phyloP scores from a whole-genome alignment of 177 flowering plant species.

The Vitis hybrid region DNA sequence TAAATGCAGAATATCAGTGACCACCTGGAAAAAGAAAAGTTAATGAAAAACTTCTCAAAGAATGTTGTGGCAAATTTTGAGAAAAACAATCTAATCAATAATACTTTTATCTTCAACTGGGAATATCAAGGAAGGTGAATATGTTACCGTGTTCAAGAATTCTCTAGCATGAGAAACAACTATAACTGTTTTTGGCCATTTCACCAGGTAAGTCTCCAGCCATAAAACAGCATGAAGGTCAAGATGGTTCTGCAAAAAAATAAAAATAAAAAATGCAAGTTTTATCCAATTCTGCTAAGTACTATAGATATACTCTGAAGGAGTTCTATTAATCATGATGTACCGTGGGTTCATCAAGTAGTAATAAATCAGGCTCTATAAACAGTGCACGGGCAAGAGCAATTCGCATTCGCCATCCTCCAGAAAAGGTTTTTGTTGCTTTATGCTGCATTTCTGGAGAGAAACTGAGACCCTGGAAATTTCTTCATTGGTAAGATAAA shows the following conservation, averaged over 20 bases:
- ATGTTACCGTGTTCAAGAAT: constrained; percentile 82
- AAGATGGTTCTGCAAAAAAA: constrained; percentile 82
- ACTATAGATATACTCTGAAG: not conserved
- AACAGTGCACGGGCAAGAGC: constrained; percentile 99
- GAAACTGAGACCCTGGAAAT: constrained; percentile 92
- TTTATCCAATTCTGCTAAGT: not conserved
- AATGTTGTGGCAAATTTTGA: not conserved
- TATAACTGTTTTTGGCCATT: constrained; percentile 97
- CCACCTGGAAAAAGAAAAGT: constrained; percentile 57
- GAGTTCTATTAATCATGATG: constrained; percentile 1
- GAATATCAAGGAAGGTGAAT: not conserved
- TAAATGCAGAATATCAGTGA: constrained; percentile 89
- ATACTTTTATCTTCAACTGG: not conserved
- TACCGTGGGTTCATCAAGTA: constrained; percentile 99
- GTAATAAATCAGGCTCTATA: constrained; percentile 90
- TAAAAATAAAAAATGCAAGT: not conserved
- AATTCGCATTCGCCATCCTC: constrained; percentile 99
- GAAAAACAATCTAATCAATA: not conserved
- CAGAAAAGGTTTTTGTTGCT: constrained; percentile 91
- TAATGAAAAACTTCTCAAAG: not conserved
- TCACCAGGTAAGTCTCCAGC: constrained; percentile 86
- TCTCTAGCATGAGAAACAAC: constrained; percentile 99
- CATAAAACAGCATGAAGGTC: constrained; percentile 99
- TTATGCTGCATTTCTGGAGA: constrained; percentile 87
- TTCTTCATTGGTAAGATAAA: constrained; percentile 1